Evolutionary conservation across 78 protist genomes (phyloP), one percentile per base, ranked within the genome.

Genomic region (Speleostelium caveatum): DNA sequence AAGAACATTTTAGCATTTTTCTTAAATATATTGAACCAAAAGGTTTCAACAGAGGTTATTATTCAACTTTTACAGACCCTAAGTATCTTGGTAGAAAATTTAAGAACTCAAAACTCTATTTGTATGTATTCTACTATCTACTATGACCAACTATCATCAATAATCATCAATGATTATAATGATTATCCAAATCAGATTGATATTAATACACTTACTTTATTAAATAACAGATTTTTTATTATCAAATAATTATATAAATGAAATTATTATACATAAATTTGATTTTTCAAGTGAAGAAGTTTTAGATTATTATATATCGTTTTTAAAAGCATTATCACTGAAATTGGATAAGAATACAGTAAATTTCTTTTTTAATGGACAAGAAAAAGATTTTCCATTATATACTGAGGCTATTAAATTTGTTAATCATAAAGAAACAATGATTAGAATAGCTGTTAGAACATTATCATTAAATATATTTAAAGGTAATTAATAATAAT

Each of bases 371-470:
- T 96, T 78, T 71, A 89, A 96, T 77, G 95, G 80, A 75, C 56
- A 87, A 30, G 88, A 75, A 68, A 62, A 78, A 36, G 96, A 96
- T 78, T 97, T 97, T 30, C 98, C 98, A 5, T 72, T 97, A 5
- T 97, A 96, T 86, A 91, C 97, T 24, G 98, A 97, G 49, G 98
- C 99, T 10, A 92, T 97, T 69, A 96, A 95, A 63, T 97, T 96
- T 75, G 89, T 96, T 92, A 88, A 93, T 74, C 96, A 97, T 93
- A 59, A 53, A 30, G 99, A 97, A 39, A 55, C 89, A 67, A 96
- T 97, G 98, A 83, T 97, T 26, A 91, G 97, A 32, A 87, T 94
- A 4, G 97, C 99, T 28, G 97, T 97, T 62, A 94, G 99, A 45
- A 96, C 96, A 2, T 75, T 97, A 41, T 83, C 97, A 12, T 85